These are phyloP conservation scores for Plantago major DNA, from an alignment of 257 asterid genomes.

Conservation along the genomic window DNA sequence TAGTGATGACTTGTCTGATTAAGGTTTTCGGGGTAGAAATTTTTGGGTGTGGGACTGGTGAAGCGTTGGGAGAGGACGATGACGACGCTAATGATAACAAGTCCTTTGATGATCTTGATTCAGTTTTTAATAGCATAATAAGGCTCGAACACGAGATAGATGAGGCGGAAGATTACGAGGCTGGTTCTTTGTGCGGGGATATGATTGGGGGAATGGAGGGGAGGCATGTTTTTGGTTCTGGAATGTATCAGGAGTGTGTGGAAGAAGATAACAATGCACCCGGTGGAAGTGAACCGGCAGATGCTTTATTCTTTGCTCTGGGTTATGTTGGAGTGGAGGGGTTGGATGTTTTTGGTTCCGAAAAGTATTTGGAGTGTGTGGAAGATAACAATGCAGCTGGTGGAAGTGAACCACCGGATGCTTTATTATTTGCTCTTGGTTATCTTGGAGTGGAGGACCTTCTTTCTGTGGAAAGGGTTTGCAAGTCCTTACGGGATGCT, in stretches of 20 bases:
- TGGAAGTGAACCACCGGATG: conserved; percentile 49
- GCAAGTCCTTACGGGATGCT: conserved; percentile 52
- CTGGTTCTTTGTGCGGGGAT: conserved; percentile 4
- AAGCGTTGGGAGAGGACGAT: neutral
- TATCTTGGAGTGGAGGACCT: conserved; percentile 60
- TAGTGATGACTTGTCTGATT: neutral
- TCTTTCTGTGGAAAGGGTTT: conserved; percentile 62
- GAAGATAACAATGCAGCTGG: conserved; percentile 17
- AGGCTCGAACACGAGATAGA: neutral
- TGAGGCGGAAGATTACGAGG: neutral
- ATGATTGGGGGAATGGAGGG: conserved; percentile 29
- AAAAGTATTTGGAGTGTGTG: conserved; percentile 30
- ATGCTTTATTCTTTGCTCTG: conserved; percentile 52
- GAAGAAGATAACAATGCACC: conserved; percentile 11
- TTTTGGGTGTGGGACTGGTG: neutral
- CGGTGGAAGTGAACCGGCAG: conserved; percentile 42
- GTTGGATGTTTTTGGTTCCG: conserved; percentile 9
- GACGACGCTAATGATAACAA: neutral
- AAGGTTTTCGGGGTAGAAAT: conserved; percentile 2
- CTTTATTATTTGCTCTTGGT: conserved; percentile 46
- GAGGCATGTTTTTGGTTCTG: conserved; percentile 39
- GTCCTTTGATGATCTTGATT: neutral
- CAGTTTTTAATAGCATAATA: neutral
- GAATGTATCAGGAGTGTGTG: conserved; percentile 30
- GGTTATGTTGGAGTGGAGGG: conserved; percentile 46